Base-by-base conservation (phyloP, 1,139 yeast species). In the Suhomyces ambrosiae region DNA sequence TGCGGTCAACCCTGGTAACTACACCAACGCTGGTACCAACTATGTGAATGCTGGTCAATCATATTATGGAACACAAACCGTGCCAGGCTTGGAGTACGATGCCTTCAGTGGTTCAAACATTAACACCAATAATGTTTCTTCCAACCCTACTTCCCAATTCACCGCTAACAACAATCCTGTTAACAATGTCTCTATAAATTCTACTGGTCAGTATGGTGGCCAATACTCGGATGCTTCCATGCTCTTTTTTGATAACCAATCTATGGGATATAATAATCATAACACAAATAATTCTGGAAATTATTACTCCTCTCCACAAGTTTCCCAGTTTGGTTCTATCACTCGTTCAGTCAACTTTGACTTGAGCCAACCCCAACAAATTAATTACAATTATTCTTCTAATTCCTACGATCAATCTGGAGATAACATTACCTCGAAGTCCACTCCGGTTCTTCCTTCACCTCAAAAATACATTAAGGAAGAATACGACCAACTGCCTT, bases 11-110 rank as follows among this genome's bases (percentile, higher is more conserved):
- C 8, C 26, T 14, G 17, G 31, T 19, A 17, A 18, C 24, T 17
- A 18, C 24, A 23, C 28, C 22, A 29, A 19, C 23, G 22, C 28
- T 26, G 10, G 24, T 18, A 18, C 8, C 21, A 18, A 18, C 28
- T 27, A 29, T 30, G 32, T 41, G 47, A 47, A 40, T 49, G 50
- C 54, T 33, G 54, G 55, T 23, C 56, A 50, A 31, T 40, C 53
- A 21, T 52, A 49, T 41, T 32, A 33, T 15, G 37, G 37, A 21
- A 13, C 24, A 13, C 30, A 32, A 23, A n/a, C 8, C 9, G 15
- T 14, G 4, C 12, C 27, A 11, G 11, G 11, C 11, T 24, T 24
- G 27, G 15, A n/a, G 12, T 24, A 10, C 15, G 27, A 24, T 5
- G 15, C 15, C 12, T 24, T 10, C 27, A 24, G 12, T n/a, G n/a